Evolutionary conservation across 805 yeast genomes (phyloP), one percentile per base, ranked within the genome.

Genomic region (Kodamaea restingae): DNA sequence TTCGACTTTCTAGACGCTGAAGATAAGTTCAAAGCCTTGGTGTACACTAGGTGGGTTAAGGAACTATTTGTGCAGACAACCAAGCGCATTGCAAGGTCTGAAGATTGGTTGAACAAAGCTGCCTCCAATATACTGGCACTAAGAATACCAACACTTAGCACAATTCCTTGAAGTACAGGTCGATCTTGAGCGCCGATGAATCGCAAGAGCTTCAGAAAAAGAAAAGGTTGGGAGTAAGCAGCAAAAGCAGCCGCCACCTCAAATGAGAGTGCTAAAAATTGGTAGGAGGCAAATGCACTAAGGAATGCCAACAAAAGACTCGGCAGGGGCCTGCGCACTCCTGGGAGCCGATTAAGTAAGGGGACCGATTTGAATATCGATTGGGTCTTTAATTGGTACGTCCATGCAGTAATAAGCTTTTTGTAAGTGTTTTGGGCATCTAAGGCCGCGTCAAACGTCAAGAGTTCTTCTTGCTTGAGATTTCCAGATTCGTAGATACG

Each of bases 1-100:
- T 58, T 61, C 26, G 50, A 41, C 42, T 54, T 59, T 34, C 64
- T 51, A 17, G 59, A 52, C 30, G 58, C 56, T 7, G 66, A 65
- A 20, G 63, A 52, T n/a, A 63, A 50, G 27, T 22, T 47, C 43
- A 62, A 44, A 1, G 63, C 58, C 35, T 63, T 63, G 7, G 43
- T 39, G 39, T 58, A 62, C 12, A 60, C 46, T 43, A 56, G 45
- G 5, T 58, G 38, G 4, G 56, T 43, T 33, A 61, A 45, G 1
- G 56, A 46, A 10, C 58, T 36, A 25, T 46, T 46, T 7, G 52
- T 42, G 7, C 45, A 35, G 26, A 32, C 44, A 1, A 49, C 44
- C 10, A 54, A 25, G 3, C 42, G 37, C 34, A 38, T 47, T 30
- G 38, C 30, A 27, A 36, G 22, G 15, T 46, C 24, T 18, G 38